phyloP scores from a whole-genome alignment of 31 red algal genomes.

The Asparagopsis taxiformis region DNA sequence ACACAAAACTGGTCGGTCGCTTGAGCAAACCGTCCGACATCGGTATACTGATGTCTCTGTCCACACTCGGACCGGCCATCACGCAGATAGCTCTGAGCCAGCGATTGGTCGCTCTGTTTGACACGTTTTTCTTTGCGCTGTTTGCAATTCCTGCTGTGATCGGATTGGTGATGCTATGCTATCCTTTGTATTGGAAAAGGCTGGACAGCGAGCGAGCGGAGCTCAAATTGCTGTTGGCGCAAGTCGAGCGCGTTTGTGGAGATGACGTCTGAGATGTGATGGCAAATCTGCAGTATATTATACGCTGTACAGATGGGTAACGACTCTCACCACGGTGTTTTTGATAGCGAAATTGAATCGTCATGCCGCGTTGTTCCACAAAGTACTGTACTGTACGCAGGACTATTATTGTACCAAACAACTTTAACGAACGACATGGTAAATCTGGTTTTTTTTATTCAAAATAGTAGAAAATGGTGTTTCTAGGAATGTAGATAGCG shows the following conservation, averaged over 20 bases:
- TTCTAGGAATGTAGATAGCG: no score
- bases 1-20: conserved; percentile 60
- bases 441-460: no score
- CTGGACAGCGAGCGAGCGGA: conserved; percentile 25
- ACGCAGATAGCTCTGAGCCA: conserved; percentile 45
- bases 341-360: no score
- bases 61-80: conserved; percentile 48
- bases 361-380: no score
- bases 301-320: no score
- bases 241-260: not conserved
- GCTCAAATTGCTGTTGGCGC: not conserved
- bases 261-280: no score
- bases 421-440: no score
- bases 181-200: conserved; percentile 28
- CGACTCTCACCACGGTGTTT: no score
- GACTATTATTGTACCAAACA: no score
- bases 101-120: conserved; percentile 54
- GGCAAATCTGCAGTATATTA: no score
- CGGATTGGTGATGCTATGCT: conserved; percentile 15
- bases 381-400: no score
- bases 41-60: conserved; percentile 36
- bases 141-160: conserved; percentile 46
- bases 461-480: no score
- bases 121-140: conserved; percentile 31
- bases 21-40: conserved; percentile 37